Base-by-base conservation (phyloP, 768 basidiomycete species). In the Rhodotorula babjevae region DNA sequence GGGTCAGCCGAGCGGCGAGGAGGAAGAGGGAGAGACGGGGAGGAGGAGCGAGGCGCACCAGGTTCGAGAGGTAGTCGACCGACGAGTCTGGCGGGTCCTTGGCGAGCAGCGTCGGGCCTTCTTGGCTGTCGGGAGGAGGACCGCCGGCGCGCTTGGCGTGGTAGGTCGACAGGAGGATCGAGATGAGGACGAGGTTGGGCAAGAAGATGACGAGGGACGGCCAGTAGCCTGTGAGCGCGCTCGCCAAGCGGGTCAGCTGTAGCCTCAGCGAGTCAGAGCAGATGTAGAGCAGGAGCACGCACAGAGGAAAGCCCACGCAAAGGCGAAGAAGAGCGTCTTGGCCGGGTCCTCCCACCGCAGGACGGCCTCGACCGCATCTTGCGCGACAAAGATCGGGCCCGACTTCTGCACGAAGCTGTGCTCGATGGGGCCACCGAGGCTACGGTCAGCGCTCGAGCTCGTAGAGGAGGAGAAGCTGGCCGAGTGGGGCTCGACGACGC, bases 391-490 rank as follows among this genome's bases (percentile, higher is more conserved):
- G 50, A 79, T 69, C 16, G 76, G 77, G 9, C 78, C 78, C 19
- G 72, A 58, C 69, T 79, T 79, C 18, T 75, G 73, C 2, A 79
- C 78, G 64, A 79, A 79, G 3, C 75, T 73, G 72, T 19, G 25
- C 23, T 4, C 2, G 1, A 33, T 2, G 12, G 10, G 16, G n/a
- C n/a, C 27, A 1, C 1, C 14, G 9, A 23, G 50, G 14, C 6
- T n/a, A 14, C 14, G 27, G n/a, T 55, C 53, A 55, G n/a, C 36
- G 19, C 33, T 1, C 21, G 3, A 12, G 16, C 29, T 12, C 2
- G 27, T 27, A 1, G 56, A 57, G n/a, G 40, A 44, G 46, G n/a
- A 25, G 4, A 16, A n/a, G 47, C 31, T 29, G 59, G 56, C 50
- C 42, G 61, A 49, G 53, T 61, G 69, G 64, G 69, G 65, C n/a